Evolutionary conservation across 2,329 filamentous ascomycete species (phyloP).

Genomic region (Cladophialophora yegresii): DNA sequence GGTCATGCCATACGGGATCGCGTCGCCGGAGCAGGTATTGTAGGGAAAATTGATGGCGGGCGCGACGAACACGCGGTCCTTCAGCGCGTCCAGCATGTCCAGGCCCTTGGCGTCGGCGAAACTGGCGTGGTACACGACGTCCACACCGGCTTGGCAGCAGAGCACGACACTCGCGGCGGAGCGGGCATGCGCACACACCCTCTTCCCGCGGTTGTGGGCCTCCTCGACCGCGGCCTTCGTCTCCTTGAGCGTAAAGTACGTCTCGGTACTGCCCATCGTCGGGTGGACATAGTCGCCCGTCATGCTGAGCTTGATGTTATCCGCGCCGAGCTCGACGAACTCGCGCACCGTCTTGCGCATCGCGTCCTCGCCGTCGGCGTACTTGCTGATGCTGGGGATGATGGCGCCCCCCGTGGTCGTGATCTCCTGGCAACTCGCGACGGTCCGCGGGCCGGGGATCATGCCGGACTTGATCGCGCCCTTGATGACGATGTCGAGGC

Average conservation of each 20-base stretch:
- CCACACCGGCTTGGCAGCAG: conserved; percentile 6
- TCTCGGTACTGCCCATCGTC: conserved; percentile 14
- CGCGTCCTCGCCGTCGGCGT: conserved; percentile 14
- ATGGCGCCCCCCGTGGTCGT: conserved; percentile 17
- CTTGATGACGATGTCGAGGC: conserved; percentile 17
- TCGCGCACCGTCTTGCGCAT: conserved; percentile 11
- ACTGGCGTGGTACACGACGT: conserved; percentile 16
- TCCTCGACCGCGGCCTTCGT: conserved; percentile 15
- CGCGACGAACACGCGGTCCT: conserved; percentile 7
- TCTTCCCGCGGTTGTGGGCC: conserved; percentile 17
- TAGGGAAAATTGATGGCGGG: conserved; percentile 18
- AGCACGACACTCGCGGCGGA: conserved; percentile 8
- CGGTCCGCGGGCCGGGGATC: conserved; percentile 14
- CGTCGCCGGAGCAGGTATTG: conserved; percentile 16
- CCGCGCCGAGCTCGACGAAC: conserved; percentile 7
- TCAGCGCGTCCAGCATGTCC: conserved; percentile 14
- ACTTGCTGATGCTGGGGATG: conserved; percentile 12
- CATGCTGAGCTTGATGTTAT: conserved; percentile 19
- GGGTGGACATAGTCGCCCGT: conserved; percentile 17
- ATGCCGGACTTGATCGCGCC: conserved; percentile 16
- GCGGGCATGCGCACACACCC: conserved; percentile 8
- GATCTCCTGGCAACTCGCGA: conserved; percentile 14
- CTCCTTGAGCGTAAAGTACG: conserved; percentile 18
- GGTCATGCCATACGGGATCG: conserved; percentile 15
- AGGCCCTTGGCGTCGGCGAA: conserved; percentile 16